These are phyloP conservation scores for Saccharomyces hybrid DNA, from an alignment of 1,139 yeast genomes.

Conservation along the genomic window DNA sequence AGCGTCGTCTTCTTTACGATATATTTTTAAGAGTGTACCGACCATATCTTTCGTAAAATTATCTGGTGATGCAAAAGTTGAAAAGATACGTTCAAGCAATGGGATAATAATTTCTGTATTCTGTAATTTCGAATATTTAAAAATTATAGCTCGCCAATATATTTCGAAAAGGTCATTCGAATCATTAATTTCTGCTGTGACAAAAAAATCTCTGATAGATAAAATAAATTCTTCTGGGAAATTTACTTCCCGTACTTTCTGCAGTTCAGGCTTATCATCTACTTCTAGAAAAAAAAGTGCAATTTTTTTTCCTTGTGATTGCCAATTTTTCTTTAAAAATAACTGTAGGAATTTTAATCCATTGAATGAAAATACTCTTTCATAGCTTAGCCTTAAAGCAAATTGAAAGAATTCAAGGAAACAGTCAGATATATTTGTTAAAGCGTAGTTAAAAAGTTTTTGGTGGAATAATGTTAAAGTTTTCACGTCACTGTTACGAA, in stretches of 20 bases:
- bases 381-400: conserved; percentile 38
- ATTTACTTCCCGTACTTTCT: conserved; percentile 11
- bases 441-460: conserved; percentile 36
- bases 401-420: conserved; percentile 46
- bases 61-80: conserved; percentile 2
- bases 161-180: conserved; percentile 31
- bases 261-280: conserved; percentile 17
- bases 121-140: conserved; percentile 14
- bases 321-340: conserved; percentile 39
- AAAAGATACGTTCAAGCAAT: conserved; percentile 10
- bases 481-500: conserved; percentile 55
- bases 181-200: conserved; percentile 3
- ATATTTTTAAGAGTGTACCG: conserved; percentile 17
- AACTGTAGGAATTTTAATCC: conserved; percentile 44
- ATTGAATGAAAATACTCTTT: conserved; percentile 40
- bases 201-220: conserved; percentile 2
- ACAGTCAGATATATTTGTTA: conserved; percentile 32
- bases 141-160: conserved; percentile 30
- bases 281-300: conserved; percentile 41
- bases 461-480: conserved; percentile 44
- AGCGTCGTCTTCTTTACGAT: conserved; percentile 6
- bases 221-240: conserved; percentile 18
- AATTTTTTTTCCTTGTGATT: conserved; percentile 33
- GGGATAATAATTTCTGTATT: conserved; percentile 9
- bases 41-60: conserved; percentile 26